phyloP scores from a whole-genome alignment of 352 stramenopile species.

The Phytophthora cryptogea region DNA sequence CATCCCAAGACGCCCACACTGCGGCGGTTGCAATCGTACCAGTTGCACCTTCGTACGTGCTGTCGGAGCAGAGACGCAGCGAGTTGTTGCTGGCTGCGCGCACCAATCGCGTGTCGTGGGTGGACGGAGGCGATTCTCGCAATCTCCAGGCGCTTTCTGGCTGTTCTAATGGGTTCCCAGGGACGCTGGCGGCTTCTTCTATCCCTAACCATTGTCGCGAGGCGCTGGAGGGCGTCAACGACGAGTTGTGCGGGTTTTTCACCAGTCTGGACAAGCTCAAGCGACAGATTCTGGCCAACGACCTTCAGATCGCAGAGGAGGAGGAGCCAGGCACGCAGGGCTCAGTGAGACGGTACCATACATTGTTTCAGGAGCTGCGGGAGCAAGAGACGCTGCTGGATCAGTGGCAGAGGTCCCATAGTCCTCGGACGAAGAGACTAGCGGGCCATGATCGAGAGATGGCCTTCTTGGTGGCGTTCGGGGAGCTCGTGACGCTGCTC shows the following conservation, averaged over 20 bases:
- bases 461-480: slow-evolving; percentile 62
- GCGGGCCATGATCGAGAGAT: slow-evolving; percentile 55
- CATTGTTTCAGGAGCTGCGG: slow-evolving; percentile 53
- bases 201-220: slow-evolving; percentile 42
- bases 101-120: slow-evolving; percentile 69
- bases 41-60: slow-evolving; percentile 43
- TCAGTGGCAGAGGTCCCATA: slow-evolving; percentile 50
- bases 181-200: background rate
- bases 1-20: slow-evolving; percentile 12
- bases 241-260: slow-evolving; percentile 44
- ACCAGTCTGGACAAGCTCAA: slow-evolving; percentile 47
- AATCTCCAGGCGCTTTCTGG: slow-evolving; percentile 2
- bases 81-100: slow-evolving; percentile 78
- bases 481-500: slow-evolving; percentile 59
- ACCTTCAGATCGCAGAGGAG: slow-evolving; percentile 32
- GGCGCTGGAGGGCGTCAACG: slow-evolving; percentile 48
- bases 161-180: background rate
- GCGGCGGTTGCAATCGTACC: slow-evolving; percentile 13
- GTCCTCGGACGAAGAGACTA: slow-evolving; percentile 31
- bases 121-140: slow-evolving; percentile 53
- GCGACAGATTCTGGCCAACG: slow-evolving; percentile 42
- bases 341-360: slow-evolving; percentile 23
- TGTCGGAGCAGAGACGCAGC: slow-evolving; percentile 72
- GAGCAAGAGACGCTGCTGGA: slow-evolving; percentile 42
- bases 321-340: background rate